phyloP scores from a whole-genome alignment of 345 rosid genomes.

The Reutealis trisperma region DNA sequence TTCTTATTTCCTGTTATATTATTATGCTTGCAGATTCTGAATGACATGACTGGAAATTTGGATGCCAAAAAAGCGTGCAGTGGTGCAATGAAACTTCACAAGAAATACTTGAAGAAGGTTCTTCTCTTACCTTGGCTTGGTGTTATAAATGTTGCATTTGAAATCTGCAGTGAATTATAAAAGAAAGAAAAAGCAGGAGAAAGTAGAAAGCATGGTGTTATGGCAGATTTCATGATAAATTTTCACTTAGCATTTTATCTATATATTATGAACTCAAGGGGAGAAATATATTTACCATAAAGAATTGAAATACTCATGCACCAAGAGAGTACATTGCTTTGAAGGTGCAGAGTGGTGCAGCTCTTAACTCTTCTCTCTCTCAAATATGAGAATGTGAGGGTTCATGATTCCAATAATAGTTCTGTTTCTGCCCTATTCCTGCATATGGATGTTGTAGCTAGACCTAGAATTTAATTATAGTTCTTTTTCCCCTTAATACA shows the following conservation, averaged over 20 bases:
- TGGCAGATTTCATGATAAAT: background rate
- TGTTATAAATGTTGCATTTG: background rate
- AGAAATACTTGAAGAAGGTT: conserved; percentile 88
- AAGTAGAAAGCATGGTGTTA: background rate
- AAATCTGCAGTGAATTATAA: background rate
- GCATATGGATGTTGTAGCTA: too few relatives aligned
- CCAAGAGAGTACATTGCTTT: background rate
- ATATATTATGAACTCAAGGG: background rate
- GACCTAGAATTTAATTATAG: too few relatives aligned
- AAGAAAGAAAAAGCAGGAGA: background rate
- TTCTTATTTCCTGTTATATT: background rate
- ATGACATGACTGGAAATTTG: conserved; percentile 85
- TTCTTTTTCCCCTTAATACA: too few relatives aligned
- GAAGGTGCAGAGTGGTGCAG: background rate
- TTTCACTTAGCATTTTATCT: background rate
- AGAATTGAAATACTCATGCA: background rate
- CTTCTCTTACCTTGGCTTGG: conserved; percentile 4
- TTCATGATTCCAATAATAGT: too few relatives aligned
- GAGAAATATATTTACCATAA: background rate
- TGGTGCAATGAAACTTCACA: conserved; percentile 96
- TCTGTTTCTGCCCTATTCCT: too few relatives aligned
- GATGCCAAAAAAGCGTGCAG: conserved; percentile 93
- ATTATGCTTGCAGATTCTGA: conserved; percentile 59
- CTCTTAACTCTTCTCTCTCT: background rate
- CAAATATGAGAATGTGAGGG: background rate